Percentiles rank a stretch among this genome's conserved stretches.
Evolutionary conservation across 1,139 yeast species (phyloP).

Genomic region (Yamadazyma friedrichii): DNA sequence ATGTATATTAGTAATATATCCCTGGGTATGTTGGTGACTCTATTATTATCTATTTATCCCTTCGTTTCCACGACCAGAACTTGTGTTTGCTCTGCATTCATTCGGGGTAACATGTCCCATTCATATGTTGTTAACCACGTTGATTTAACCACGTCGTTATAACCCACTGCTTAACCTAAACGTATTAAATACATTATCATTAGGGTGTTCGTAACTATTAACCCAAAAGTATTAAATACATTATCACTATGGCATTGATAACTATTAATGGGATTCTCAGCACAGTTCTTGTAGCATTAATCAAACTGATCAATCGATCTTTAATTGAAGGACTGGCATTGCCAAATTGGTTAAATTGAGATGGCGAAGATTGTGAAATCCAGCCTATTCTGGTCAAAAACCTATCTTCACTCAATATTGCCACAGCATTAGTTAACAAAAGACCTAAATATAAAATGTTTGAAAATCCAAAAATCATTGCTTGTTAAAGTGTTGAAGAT

Average conservation of each 20-base stretch:
- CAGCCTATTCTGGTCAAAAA: constrained; percentile 49
- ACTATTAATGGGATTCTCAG: constrained; percentile 46
- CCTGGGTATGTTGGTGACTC: no score
- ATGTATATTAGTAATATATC: constrained; percentile 7
- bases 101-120: not conserved
- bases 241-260: constrained; percentile 37
- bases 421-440: constrained; percentile 43
- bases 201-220: constrained; percentile 39
- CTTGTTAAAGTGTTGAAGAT: not conserved
- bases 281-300: constrained; percentile 47
- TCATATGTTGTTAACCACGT: not conserved
- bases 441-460: constrained; percentile 42
- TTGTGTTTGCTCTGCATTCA: not conserved
- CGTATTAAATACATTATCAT: constrained; percentile 43
- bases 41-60: not conserved
- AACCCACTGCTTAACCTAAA: constrained; percentile 17
- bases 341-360: constrained; percentile 26
- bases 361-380: constrained; percentile 30
- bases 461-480: constrained; percentile 45
- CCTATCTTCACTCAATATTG: constrained; percentile 48
- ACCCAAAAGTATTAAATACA: constrained; percentile 46
- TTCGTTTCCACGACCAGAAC: not conserved
- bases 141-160: not conserved
- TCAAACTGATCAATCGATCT: constrained; percentile 39
- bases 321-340: constrained; percentile 32